Percentiles rank a stretch among this genome's conserved stretches.
These are phyloP conservation scores for Knoxdaviesia capensis DNA, from an alignment of 2,329 filamentous ascomycete species.

Conservation along the genomic window DNA sequence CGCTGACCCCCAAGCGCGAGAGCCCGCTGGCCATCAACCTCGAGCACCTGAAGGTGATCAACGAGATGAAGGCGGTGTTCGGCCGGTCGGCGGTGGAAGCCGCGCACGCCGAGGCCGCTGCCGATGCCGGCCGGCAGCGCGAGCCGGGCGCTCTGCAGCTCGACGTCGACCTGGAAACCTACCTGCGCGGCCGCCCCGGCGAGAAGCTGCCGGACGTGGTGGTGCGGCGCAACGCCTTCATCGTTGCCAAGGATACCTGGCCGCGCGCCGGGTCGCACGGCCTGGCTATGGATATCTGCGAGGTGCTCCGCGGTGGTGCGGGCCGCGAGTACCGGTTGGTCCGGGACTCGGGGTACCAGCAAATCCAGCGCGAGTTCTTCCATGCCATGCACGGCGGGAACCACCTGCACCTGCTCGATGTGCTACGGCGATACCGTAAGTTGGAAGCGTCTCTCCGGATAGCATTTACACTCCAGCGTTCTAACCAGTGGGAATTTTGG, in stretches of 20 bases:
- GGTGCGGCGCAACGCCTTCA: constrained; percentile 60
- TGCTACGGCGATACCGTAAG: constrained; percentile 30
- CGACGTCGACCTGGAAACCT: constrained; percentile 36
- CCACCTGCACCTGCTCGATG: constrained; percentile 59
- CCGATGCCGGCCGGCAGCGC: constrained; percentile 16
- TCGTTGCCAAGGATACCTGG: constrained; percentile 78
- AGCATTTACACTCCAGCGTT: too few relatives aligned
- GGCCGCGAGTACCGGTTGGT: constrained; percentile 54
- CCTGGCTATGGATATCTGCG: constrained; percentile 52
- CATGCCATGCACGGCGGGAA: constrained; percentile 65
- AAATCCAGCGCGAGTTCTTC: constrained; percentile 58
- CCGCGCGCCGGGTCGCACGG: constrained; percentile 61
- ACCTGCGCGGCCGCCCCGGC: constrained; percentile 31
- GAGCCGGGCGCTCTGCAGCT: constrained; percentile 17
- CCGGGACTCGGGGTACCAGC: constrained; percentile 55
- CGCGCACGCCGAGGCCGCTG: constrained; percentile 26
- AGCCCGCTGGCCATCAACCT: constrained; percentile 27
- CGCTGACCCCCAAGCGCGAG: constrained; percentile 5
- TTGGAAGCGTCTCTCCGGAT: constrained; percentile 1
- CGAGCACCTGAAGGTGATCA: constrained; percentile 61
- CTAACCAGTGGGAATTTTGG: too few relatives aligned
- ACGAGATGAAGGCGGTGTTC: constrained; percentile 63
- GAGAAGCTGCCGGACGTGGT: constrained; percentile 51
- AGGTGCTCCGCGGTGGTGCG: constrained; percentile 25
- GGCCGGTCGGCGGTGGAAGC: constrained; percentile 36